These are phyloP conservation scores for Rhodotorula sp. DNA, from an alignment of 1,284 basidiomycete genomes.

Conservation along the genomic window DNA sequence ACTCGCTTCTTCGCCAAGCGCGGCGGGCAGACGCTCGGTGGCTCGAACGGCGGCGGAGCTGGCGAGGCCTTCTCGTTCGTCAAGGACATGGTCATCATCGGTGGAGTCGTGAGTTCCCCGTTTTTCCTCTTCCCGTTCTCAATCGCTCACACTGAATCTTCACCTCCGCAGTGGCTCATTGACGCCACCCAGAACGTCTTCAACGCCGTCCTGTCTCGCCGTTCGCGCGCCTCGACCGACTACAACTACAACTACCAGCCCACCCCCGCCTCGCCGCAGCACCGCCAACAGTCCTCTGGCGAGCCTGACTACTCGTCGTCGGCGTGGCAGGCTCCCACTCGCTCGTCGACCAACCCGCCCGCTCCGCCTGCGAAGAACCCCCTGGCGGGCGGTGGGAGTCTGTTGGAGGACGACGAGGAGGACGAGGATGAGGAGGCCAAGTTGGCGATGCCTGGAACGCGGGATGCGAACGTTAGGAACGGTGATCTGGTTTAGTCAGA, in stretches of 20 bases:
- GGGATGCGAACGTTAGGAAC: too few relatives aligned
- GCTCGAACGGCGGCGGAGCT: constrained; percentile 56
- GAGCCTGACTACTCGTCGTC: constrained; percentile 20
- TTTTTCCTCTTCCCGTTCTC: not conserved
- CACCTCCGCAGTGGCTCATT: constrained; percentile 20
- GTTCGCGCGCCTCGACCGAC: not conserved
- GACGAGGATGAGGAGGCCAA: constrained; percentile 25
- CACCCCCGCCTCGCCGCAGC: not conserved
- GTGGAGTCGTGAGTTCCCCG: constrained; percentile 43
- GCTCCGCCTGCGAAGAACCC: constrained; percentile 13
- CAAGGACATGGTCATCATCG: constrained; percentile 69
- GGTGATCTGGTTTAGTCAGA: too few relatives aligned
- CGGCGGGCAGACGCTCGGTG: constrained; percentile 56
- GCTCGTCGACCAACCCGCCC: constrained; percentile 2
- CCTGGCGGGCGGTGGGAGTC: constrained; percentile 20
- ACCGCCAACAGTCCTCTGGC: not conserved
- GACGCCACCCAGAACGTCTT: constrained; percentile 21
- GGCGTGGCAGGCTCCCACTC: constrained; percentile 16
- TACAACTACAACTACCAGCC: constrained; percentile 23
- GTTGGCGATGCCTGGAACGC: constrained; percentile 28
- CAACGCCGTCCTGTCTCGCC: constrained; percentile 11
- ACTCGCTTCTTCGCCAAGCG: constrained; percentile 64
- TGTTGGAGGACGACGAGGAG: constrained; percentile 32
- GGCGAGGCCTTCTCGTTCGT: constrained; percentile 69
- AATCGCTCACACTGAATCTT: too few relatives aligned